Conservation (phyloP, 108 stramenopile genomes). For the Bacterosira constricta region DNA sequence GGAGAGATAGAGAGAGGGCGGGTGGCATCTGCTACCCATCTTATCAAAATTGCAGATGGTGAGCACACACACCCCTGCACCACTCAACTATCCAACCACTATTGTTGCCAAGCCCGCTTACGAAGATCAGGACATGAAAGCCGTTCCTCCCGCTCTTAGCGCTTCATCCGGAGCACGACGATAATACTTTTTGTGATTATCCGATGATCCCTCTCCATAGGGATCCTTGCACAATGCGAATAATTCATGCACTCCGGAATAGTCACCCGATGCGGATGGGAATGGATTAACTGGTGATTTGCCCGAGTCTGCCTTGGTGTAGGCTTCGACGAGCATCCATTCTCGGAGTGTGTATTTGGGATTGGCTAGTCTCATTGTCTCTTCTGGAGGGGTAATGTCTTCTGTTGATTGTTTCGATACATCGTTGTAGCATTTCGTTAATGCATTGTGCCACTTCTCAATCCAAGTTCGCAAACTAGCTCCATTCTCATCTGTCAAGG, state of each 20-base stretch:
- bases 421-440: conserved; percentile 27
- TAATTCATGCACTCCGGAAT: conserved; percentile 60
- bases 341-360: conserved; percentile 85
- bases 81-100: neutral
- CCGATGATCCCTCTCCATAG: conserved; percentile 70
- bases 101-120: conserved; percentile 59
- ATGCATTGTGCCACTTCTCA: conserved; percentile 66
- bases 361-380: conserved; percentile 68
- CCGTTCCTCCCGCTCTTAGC: conserved; percentile 73
- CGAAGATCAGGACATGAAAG: conserved; percentile 88
- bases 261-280: conserved; percentile 56
- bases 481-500: conserved; percentile 46
- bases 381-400: conserved; percentile 21
- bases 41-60: neutral
- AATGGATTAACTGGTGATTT: conserved; percentile 28
- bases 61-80: neutral
- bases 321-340: conserved; percentile 91
- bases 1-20: neutral
- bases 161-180: conserved; percentile 74
- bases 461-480: conserved; percentile 60
- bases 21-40: neutral
- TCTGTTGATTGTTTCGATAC: conserved; percentile 7
- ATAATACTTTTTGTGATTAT: conserved; percentile 61
- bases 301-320: conserved; percentile 61
- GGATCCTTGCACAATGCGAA: conserved; percentile 70